phyloP scores from a whole-genome alignment of 2,329 filamentous ascomycete species.

The Trichoderma atrobrunneum region DNA sequence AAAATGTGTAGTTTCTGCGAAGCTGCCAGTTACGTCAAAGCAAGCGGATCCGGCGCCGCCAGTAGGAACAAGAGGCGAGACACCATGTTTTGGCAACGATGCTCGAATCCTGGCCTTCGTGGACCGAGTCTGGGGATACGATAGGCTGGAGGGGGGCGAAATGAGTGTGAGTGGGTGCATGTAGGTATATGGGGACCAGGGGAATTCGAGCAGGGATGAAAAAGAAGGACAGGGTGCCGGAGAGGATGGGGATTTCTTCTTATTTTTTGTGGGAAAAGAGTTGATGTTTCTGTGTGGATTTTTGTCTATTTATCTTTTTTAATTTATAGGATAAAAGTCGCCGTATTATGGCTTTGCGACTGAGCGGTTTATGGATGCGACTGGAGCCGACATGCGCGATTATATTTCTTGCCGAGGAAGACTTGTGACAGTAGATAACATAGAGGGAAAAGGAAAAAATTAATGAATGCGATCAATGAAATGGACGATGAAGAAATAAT shows the following conservation, averaged over 20 bases:
- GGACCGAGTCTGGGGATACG: not conserved
- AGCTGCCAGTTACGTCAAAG: conserved; percentile 11
- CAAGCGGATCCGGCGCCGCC: not conserved
- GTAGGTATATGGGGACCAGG: not conserved
- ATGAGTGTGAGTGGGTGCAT: conserved; percentile 13
- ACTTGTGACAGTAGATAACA: not conserved
- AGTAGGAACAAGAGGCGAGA: not conserved
- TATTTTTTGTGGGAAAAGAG: not conserved
- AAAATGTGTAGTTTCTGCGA: not conserved
- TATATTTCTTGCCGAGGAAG: not conserved
- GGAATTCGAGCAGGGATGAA: not conserved
- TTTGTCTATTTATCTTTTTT: not conserved
- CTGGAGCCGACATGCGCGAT: not conserved
- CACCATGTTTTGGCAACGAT: not conserved
- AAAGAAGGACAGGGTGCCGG: not conserved
- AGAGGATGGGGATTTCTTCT: not conserved
- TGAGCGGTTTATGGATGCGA: not conserved
- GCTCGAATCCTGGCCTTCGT: not conserved
- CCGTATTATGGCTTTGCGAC: not conserved
- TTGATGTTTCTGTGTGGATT: not conserved
- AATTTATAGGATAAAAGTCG: not conserved
- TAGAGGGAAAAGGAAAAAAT: not conserved
- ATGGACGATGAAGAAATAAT: not conserved
- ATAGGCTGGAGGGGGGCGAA: not conserved
- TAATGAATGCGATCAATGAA: not conserved